Percentiles rank a stretch among this genome's conserved stretches.
These are phyloP conservation scores for Paecilomyces fulvus DNA, from an alignment of 2,329 filamentous ascomycete species.

Conservation along the genomic window DNA sequence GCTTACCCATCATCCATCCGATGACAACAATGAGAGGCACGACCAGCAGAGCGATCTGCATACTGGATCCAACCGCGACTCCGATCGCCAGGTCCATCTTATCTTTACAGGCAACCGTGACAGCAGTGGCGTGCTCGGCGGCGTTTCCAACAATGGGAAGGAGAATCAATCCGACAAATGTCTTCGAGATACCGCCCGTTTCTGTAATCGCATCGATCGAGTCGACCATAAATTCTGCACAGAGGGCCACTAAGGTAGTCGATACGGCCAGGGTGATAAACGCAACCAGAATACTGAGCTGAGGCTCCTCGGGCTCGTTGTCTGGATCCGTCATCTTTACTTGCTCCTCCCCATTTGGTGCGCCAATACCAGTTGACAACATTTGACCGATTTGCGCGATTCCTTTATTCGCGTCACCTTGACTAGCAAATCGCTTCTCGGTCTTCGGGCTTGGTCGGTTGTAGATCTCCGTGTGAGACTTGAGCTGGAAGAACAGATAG, in stretches of 20 bases:
- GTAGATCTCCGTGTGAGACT: slow-evolving; percentile 74
- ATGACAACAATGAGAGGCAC: slow-evolving; percentile 53
- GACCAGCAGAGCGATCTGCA: slow-evolving; percentile 58
- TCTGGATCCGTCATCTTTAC: slow-evolving; percentile 49
- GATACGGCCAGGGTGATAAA: slow-evolving; percentile 61
- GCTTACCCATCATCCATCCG: slow-evolving; percentile 48
- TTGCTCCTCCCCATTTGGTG: slow-evolving; percentile 38
- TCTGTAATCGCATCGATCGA: slow-evolving; percentile 49
- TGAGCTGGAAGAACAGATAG: slow-evolving; percentile 86
- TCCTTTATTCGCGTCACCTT: slow-evolving; percentile 42
- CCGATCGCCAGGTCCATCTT: slow-evolving; percentile 62
- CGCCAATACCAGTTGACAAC: slow-evolving; percentile 39
- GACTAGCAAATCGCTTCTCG: slow-evolving; percentile 44
- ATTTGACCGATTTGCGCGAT: slow-evolving; percentile 48
- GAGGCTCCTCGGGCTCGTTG: slow-evolving; percentile 65
- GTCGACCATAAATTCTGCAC: slow-evolving; percentile 58
- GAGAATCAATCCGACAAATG: slow-evolving; percentile 56
- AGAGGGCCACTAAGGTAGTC: slow-evolving; percentile 72
- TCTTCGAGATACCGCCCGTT: slow-evolving; percentile 43
- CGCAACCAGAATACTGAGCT: slow-evolving; percentile 64
- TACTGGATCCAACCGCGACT: slow-evolving; percentile 56
- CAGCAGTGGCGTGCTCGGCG: slow-evolving; percentile 57
- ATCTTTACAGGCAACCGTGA: slow-evolving; percentile 55
- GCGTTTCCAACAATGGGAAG: slow-evolving; percentile 59
- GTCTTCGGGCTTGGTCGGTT: slow-evolving; percentile 72